A percentile compares a stretch with the other conserved stretches of the same genome.
These are phyloP conservation scores for Ophiocordyceps unilateralis DNA, from an alignment of 2,329 filamentous ascomycete species.

Conservation along the genomic window DNA sequence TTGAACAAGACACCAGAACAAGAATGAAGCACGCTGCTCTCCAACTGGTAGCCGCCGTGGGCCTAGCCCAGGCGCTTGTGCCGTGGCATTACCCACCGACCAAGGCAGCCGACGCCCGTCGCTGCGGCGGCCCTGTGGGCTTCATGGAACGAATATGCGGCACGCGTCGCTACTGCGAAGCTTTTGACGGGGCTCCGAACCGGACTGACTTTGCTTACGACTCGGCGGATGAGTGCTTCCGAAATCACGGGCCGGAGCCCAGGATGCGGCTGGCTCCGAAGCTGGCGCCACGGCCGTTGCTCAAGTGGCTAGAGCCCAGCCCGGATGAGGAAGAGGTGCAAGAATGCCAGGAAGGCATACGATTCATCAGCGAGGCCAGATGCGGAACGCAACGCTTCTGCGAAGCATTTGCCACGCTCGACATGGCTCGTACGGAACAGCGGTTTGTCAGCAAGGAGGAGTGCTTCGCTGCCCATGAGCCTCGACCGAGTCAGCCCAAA, in stretches of 20 bases:
- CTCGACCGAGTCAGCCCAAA: not conserved
- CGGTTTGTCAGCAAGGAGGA: not conserved
- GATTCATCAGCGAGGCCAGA: not conserved
- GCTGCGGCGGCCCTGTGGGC: not conserved
- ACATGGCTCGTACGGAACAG: not conserved
- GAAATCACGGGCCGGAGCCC: not conserved
- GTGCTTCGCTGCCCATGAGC: not conserved
- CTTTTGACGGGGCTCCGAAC: not conserved
- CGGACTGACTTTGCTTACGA: not conserved
- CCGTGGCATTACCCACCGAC: not conserved
- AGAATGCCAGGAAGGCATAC: too few relatives aligned
- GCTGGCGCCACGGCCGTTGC: not conserved
- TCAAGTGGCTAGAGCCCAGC: too few relatives aligned
- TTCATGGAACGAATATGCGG: not conserved
- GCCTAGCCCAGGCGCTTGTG: not conserved
- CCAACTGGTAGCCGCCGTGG: not conserved
- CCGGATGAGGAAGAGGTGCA: too few relatives aligned
- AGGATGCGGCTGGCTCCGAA: not conserved
- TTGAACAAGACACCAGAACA: too few relatives aligned
- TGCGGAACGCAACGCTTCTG: not conserved
- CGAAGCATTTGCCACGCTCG: not conserved
- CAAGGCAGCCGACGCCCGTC: not conserved
- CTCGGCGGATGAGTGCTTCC: not conserved
- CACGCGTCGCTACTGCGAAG: not conserved
- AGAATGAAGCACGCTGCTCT: too few relatives aligned